A percentile compares a stretch with the other conserved stretches of the same genome.
Evolutionary conservation across 805 yeast genomes (phyloP).

Genomic region (Candida stauntonica): DNA sequence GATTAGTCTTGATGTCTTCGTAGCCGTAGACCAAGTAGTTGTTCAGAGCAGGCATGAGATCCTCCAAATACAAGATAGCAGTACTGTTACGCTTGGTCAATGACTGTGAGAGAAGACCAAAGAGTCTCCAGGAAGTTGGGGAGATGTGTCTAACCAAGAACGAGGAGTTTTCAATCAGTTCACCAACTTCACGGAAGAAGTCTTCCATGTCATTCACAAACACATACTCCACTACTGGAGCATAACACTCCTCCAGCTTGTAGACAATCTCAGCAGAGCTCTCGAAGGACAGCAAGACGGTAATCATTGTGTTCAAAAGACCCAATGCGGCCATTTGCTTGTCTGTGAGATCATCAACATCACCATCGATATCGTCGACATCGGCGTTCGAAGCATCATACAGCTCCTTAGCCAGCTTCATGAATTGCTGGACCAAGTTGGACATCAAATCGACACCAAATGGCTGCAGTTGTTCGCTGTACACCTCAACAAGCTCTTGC

Average conservation of each 20-base stretch:
- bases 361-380: constrained; percentile 33
- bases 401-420: constrained; percentile 64
- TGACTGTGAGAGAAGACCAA: constrained; percentile 44
- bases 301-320: constrained; percentile 73
- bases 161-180: constrained; percentile 66
- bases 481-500: constrained; percentile 92
- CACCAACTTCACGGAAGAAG: constrained; percentile 72
- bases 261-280: constrained; percentile 64
- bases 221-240: constrained; percentile 67
- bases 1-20: constrained; percentile 43
- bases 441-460: constrained; percentile 70
- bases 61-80: constrained; percentile 69
- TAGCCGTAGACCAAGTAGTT: constrained; percentile 65
- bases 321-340: constrained; percentile 83
- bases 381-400: constrained; percentile 52
- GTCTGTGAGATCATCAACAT: constrained; percentile 45
- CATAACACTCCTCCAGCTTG: constrained; percentile 59
- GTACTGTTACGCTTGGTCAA: constrained; percentile 33
- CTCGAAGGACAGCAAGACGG: constrained; percentile 79
- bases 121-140: constrained; percentile 71
- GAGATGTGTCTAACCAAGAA: constrained; percentile 56
- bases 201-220: constrained; percentile 64
- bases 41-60: constrained; percentile 66
- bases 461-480: constrained; percentile 85
- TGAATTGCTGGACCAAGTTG: constrained; percentile 68